A percentile compares a stretch with the other conserved stretches of the same genome.
Evolutionary conservation across 805 yeast species (phyloP).

Genomic region (Starmerella bacillaris): DNA sequence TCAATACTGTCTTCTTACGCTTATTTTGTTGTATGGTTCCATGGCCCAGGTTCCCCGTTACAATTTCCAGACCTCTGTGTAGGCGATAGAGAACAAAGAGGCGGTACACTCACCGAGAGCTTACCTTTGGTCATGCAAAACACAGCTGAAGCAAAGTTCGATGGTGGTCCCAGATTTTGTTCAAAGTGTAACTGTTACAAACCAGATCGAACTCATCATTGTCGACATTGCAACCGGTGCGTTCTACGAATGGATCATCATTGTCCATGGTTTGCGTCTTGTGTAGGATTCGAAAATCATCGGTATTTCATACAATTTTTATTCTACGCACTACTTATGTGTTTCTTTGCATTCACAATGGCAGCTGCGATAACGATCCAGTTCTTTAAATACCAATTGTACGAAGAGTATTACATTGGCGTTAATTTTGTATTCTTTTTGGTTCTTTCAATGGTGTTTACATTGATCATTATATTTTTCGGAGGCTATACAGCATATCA

Average conservation of each 20-base stretch:
- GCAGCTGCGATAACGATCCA: constrained; percentile 11
- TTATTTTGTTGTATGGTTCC: constrained; percentile 18
- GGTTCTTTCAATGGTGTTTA: constrained; percentile 35
- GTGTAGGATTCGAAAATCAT: constrained; percentile 70
- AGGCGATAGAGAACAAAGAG: not conserved
- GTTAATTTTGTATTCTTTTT: constrained; percentile 44
- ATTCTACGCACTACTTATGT: constrained; percentile 29
- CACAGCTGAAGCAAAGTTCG: constrained; percentile 25
- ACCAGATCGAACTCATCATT: constrained; percentile 30
- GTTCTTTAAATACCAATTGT: constrained; percentile 13
- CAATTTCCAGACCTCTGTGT: constrained; percentile 14
- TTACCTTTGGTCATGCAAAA: constrained; percentile 18
- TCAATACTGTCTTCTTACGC: constrained; percentile 17
- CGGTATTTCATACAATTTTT: constrained; percentile 65
- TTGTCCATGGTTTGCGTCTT: constrained; percentile 84
- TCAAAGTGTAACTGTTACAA: constrained; percentile 27
- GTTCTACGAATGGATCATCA: constrained; percentile 41
- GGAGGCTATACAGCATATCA: constrained; percentile 34
- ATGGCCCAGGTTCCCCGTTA: constrained; percentile 24
- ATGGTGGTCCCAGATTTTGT: constrained; percentile 27
- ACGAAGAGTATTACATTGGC: constrained; percentile 29
- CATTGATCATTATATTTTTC: constrained; percentile 39
- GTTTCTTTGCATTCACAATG: constrained; percentile 8
- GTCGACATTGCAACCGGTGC: constrained; percentile 25
- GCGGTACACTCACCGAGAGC: not conserved